Conservation (phyloP, 2,329 filamentous ascomycete species). For the Arthrobotrys conoides region DNA sequence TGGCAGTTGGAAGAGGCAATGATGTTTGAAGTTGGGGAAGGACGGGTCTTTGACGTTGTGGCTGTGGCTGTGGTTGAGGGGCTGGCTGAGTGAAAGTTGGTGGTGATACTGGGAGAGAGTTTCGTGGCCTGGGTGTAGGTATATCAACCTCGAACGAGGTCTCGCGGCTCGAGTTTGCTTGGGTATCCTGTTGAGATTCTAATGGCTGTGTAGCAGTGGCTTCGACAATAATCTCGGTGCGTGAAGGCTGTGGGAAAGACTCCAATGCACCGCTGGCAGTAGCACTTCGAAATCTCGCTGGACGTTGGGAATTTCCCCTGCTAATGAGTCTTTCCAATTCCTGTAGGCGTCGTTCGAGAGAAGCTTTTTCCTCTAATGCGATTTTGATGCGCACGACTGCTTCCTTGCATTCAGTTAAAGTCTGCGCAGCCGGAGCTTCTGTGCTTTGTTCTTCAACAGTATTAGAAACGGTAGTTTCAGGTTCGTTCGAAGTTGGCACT, state of each 20-base stretch:
- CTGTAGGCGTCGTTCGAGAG: conserved; percentile 48
- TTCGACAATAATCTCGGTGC: conserved; percentile 14
- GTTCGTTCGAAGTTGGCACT: conserved; percentile 12
- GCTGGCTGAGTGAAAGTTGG: neutral
- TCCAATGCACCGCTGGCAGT: conserved; percentile 19
- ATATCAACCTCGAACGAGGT: conserved; percentile 53
- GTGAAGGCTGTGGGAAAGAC: conserved; percentile 19
- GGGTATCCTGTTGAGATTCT: conserved; percentile 11
- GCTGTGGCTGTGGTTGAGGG: neutral
- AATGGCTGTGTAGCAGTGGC: conserved; percentile 13
- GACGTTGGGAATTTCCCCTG: conserved; percentile 27
- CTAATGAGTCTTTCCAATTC: conserved; percentile 52
- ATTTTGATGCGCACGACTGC: conserved; percentile 54
- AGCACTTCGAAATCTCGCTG: conserved; percentile 5
- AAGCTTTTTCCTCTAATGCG: conserved; percentile 50
- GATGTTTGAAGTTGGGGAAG: conserved; percentile 53
- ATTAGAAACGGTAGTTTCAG: conserved; percentile 7
- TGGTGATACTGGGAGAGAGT: conserved; percentile 19
- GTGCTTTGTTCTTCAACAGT: neutral
- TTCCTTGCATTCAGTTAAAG: conserved; percentile 46
- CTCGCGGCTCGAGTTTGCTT: conserved; percentile 27
- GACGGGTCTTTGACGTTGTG: conserved; percentile 43
- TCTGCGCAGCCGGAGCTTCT: conserved; percentile 5
- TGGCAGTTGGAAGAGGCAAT: conserved; percentile 31
- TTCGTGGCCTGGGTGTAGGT: conserved; percentile 28